Evolutionary conservation across 2,329 filamentous ascomycete species (phyloP).

Genomic region (Phaeosphaeriaceae sp.): DNA sequence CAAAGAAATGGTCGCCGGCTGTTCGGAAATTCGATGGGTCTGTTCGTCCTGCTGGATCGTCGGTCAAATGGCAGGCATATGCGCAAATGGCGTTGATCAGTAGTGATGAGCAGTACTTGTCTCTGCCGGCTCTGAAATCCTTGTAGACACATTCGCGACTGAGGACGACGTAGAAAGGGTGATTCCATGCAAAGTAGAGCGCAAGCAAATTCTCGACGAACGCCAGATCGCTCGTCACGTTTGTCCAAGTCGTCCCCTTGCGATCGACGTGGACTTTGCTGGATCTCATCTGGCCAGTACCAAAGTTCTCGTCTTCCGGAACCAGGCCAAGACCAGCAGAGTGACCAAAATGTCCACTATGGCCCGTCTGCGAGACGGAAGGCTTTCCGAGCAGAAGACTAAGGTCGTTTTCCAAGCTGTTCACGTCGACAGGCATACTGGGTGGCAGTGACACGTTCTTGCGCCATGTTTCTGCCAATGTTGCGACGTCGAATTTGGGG

Average conservation of each 20-base stretch:
- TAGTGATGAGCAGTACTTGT: constrained; percentile 72
- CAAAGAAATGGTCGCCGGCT: constrained; percentile 77
- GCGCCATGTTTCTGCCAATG: constrained; percentile 50
- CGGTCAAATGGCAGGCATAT: constrained; percentile 73
- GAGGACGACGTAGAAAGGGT: constrained; percentile 76
- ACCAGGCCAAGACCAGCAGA: constrained; percentile 48
- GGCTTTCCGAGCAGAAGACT: constrained; percentile 48
- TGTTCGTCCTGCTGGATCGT: constrained; percentile 68
- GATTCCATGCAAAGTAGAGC: constrained; percentile 75
- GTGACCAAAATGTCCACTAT: constrained; percentile 47
- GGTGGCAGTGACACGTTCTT: constrained; percentile 47
- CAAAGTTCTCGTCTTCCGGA: constrained; percentile 43
- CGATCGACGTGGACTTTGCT: constrained; percentile 20
- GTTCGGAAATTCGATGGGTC: constrained; percentile 68
- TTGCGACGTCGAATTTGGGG: constrained; percentile 47
- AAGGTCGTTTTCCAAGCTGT: constrained; percentile 44
- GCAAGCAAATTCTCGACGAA: constrained; percentile 70
- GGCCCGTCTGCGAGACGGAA: constrained; percentile 39
- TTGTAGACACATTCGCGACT: constrained; percentile 74
- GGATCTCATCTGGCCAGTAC: constrained; percentile 18
- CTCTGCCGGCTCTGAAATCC: constrained; percentile 67
- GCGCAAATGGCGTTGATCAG: constrained; percentile 71
- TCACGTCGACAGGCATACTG: constrained; percentile 26
- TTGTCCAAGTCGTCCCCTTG: constrained; percentile 61
- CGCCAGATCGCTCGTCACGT: constrained; percentile 62